Base-by-base conservation (phyloP, 441 rosid species). In the Francoa sonchifolia region DNA sequence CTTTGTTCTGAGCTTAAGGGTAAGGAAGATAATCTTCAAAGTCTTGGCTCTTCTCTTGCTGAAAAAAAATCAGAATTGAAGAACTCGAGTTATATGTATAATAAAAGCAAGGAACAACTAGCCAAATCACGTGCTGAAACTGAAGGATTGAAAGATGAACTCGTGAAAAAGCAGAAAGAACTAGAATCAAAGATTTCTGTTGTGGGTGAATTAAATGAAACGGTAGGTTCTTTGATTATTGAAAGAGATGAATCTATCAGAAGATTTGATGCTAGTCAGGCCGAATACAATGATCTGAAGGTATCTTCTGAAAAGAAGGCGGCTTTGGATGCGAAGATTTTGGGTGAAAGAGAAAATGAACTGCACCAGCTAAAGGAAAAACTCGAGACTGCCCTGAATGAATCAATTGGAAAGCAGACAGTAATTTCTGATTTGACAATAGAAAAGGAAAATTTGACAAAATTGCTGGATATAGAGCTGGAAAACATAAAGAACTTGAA, bases 1-100 rank as follows among this genome's bases (percentile, higher is more conserved):
- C 74, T 86, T 38, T 65, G 64, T 48, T 45, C 58, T 35, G 93
- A 85, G 71, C 54, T 85, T 54, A 66, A 66, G 48, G 87, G 72
- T 25, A 80, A 47, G 54, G 80, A 80, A 61, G 74, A 65, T 20
- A 60, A 34, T 35, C 33, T 65, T 44, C 73, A 57, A 47, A 67
- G 52, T 32, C 66, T 82, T 49, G 58, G 58, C 28, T 62, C 73
- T 41, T 64, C 58, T 15, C 60, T 77, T 42, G 61, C 55, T 13
- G 67, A 55, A 13, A 80, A 76, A 54, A 93, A 82, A 54, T 19
- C 36, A 8, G 90, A 78, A 44, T 35, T 82, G 61, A 66, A 63
- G 55, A 57, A 71, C 49, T 48, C 76, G 59, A 67, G 44, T 33
- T 54, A 67, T 59, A 25, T 26, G 16, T 67, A 58, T 42, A 33